Conservation (phyloP, 2,329 filamentous ascomycete species). For the Ambrosiella beaveri region DNA sequence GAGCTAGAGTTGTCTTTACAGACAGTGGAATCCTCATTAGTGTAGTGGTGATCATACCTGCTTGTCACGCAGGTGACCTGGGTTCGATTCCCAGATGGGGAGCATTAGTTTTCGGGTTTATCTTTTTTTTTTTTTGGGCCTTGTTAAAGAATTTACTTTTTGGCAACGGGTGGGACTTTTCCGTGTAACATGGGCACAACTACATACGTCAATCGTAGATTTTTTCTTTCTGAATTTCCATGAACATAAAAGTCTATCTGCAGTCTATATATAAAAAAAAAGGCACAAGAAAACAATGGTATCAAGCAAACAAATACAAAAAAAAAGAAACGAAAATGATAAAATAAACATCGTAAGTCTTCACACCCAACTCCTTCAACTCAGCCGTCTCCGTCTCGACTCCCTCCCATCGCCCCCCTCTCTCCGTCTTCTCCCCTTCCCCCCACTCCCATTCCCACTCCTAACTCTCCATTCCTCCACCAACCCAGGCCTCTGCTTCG, state of each 20-base stretch:
- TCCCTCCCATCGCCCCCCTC: background rate
- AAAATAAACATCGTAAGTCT: background rate
- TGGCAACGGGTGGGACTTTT: too few species aligned
- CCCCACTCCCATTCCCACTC: background rate
- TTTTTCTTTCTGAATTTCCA: too few species aligned
- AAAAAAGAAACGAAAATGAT: background rate
- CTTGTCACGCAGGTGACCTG: conserved; percentile 11
- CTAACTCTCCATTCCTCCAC: conserved; percentile 19
- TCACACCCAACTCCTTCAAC: background rate
- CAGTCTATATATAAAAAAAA: too few species aligned
- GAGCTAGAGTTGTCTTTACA: background rate
- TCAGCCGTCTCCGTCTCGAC: background rate
- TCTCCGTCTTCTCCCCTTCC: background rate
- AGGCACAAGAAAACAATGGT: background rate
- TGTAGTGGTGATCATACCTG: conserved; percentile 5
- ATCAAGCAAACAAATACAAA: background rate
- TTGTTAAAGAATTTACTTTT: background rate
- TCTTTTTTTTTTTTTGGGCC: background rate
- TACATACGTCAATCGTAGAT: too few species aligned
- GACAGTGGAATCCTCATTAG: conserved; percentile 2
- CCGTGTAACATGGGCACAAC: background rate
- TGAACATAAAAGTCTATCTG: too few species aligned
- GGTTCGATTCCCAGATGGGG: conserved; percentile 10
- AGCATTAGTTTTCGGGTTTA: background rate
- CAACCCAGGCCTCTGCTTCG: conserved; percentile 26